A percentile compares a stretch with the other conserved stretches of the same genome.
Conservation (phyloP, 2,329 filamentous ascomycete species). For the Verticillium dahliae region DNA sequence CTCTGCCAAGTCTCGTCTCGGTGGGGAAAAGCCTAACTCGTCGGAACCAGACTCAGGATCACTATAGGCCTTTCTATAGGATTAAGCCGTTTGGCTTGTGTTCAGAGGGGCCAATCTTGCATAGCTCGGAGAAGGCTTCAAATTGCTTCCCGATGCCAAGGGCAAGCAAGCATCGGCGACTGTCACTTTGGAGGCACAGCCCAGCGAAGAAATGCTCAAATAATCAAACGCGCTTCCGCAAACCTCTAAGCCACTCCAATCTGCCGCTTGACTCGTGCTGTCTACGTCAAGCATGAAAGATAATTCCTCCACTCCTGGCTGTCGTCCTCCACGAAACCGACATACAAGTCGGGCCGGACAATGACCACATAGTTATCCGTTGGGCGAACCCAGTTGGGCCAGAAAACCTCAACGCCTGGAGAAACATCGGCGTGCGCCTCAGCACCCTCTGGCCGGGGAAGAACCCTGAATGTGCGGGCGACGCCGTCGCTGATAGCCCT, state of each 20-base stretch:
- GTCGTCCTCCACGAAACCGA: slow-evolving; percentile 24
- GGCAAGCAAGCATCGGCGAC: no score
- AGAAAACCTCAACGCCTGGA: slow-evolving; percentile 14
- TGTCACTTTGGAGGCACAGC: no score
- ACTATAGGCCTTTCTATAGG: no score
- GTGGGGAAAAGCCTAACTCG: no score
- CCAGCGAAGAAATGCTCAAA: not conserved
- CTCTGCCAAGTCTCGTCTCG: no score
- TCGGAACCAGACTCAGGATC: no score
- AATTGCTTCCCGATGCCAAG: no score
- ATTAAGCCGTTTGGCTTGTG: no score
- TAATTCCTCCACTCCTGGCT: slow-evolving; percentile 19
- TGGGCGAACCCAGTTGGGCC: slow-evolving; percentile 20
- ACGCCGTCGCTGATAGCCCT: not conserved
- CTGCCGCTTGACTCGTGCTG: not conserved
- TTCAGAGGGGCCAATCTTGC: no score
- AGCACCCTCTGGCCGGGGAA: not conserved
- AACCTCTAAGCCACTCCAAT: not conserved
- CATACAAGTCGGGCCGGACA: slow-evolving; percentile 33
- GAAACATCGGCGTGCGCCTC: not conserved
- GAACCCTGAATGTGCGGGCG: slow-evolving; percentile 6
- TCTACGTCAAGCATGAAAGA: slow-evolving; percentile 11
- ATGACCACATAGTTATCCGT: slow-evolving; percentile 23
- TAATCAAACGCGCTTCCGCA: not conserved
- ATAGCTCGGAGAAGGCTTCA: no score